Conservation (phyloP, 148 eudicot species). For the Agrostemma githago region DNA sequence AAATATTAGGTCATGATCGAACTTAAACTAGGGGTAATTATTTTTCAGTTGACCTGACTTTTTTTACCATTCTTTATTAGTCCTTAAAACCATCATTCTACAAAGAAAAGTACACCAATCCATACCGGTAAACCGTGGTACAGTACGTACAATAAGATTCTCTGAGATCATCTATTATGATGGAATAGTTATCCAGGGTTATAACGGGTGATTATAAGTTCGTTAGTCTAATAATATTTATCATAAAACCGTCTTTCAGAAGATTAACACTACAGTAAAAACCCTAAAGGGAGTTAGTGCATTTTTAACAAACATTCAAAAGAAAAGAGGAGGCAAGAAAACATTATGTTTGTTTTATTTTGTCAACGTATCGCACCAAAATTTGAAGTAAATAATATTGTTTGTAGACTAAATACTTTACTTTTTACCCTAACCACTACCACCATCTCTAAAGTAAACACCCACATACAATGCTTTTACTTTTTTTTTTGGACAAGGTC, state of each 20-base stretch:
- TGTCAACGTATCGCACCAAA: constrained; percentile 7
- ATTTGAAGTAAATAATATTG: background rate
- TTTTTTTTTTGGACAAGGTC: background rate
- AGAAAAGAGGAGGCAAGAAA: background rate
- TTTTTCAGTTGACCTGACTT: background rate
- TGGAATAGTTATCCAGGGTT: too few relatives aligned
- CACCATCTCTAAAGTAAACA: background rate
- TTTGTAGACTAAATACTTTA: constrained; percentile 1
- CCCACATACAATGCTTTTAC: background rate
- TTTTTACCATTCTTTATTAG: background rate
- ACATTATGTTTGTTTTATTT: background rate
- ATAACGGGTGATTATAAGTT: too few relatives aligned
- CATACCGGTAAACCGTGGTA: background rate
- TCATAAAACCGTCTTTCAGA: too few relatives aligned
- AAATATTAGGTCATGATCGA: too few relatives aligned
- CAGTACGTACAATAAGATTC: too few relatives aligned
- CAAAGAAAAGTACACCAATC: background rate
- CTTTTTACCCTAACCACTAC: constrained; percentile 1
- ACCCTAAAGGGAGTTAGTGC: constrained; percentile 16
- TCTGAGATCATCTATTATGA: too few relatives aligned
- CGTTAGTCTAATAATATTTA: too few relatives aligned
- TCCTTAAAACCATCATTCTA: background rate
- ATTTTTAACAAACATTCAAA: constrained; percentile 14
- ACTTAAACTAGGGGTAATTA: background rate
- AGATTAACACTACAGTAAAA: background rate